These are phyloP conservation scores for Aspergillus luchuensis DNA, from an alignment of 2,329 filamentous ascomycete genomes.

Conservation along the genomic window DNA sequence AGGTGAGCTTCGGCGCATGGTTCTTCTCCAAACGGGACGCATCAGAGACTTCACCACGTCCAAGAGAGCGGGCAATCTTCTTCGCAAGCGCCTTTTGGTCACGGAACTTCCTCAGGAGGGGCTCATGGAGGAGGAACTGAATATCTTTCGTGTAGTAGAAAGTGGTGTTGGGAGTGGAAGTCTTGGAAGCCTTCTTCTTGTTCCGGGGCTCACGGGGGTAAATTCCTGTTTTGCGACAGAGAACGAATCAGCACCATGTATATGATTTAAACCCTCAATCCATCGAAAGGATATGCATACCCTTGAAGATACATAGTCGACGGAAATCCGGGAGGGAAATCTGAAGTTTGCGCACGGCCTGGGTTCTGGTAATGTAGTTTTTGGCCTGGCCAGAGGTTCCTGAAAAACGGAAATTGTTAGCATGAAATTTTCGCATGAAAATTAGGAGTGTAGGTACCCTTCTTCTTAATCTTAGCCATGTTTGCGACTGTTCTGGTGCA, in stretches of 20 bases:
- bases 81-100: conserved; percentile 96
- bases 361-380: conserved; percentile 97
- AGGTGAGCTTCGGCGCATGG: conserved; percentile 81
- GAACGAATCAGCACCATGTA: conserved; percentile 19
- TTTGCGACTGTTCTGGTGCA: conserved; percentile 30
- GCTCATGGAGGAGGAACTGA: conserved; percentile 96
- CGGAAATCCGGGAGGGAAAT: conserved; percentile 96
- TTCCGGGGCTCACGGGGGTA: conserved; percentile 96
- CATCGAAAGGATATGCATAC: conserved; percentile 34
- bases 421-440: not conserved
- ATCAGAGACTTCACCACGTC: conserved; percentile 86
- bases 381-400: conserved; percentile 88
- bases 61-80: conserved; percentile 92
- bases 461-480: conserved; percentile 86
- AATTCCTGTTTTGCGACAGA: conserved; percentile 60
- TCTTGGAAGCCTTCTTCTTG: conserved; percentile 95
- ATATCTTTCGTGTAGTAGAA: conserved; percentile 95
- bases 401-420: conserved; percentile 32
- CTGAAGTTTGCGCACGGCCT: conserved; percentile 96
- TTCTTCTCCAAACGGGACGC: conserved; percentile 89
- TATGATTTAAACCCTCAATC: not conserved
- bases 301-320: conserved; percentile 99
- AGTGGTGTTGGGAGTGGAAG: conserved; percentile 84
- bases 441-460: conserved; percentile 55
- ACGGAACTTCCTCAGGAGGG: conserved; percentile 88